These are phyloP conservation scores for Spiromastix sp. DNA, from an alignment of 2,329 filamentous ascomycete genomes.

Conservation along the genomic window DNA sequence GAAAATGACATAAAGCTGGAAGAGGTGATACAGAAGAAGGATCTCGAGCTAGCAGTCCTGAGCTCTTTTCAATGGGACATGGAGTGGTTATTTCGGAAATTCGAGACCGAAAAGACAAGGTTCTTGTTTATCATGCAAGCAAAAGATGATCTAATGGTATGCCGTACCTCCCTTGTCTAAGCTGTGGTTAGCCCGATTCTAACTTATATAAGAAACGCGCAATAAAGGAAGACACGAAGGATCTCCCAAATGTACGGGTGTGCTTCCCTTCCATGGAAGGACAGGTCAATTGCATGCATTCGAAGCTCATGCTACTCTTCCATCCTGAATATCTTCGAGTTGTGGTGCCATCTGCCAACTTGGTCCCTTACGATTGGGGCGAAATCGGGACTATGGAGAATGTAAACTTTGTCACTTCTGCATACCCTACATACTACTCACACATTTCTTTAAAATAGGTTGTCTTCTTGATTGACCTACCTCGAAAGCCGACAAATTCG, in stretches of 20 bases:
- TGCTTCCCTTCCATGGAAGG: slow-evolving; percentile 77
- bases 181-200: too few species aligned
- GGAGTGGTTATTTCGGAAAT: slow-evolving; percentile 65
- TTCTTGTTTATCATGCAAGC: slow-evolving; percentile 56
- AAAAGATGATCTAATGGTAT: slow-evolving; percentile 37
- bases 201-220: slow-evolving; percentile 22
- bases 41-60: slow-evolving; percentile 65
- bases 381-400: slow-evolving; percentile 85
- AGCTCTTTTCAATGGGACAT: slow-evolving; percentile 84
- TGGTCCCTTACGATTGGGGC: slow-evolving; percentile 82
- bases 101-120: slow-evolving; percentile 51
- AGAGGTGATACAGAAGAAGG: slow-evolving; percentile 65
- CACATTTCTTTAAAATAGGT: slow-evolving; percentile 39
- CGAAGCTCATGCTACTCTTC: slow-evolving; percentile 85
- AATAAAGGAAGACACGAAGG: slow-evolving; percentile 29
- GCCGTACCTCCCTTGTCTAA: slow-evolving; percentile 4
- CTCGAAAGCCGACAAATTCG: slow-evolving; percentile 33
- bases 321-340: slow-evolving; percentile 63
- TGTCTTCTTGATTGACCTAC: slow-evolving; percentile 87
- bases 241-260: slow-evolving; percentile 46
- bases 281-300: slow-evolving; percentile 71
- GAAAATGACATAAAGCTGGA: slow-evolving; percentile 76
- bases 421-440: background rate
- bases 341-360: slow-evolving; percentile 77
- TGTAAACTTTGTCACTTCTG: slow-evolving; percentile 35